phyloP scores from a whole-genome alignment of 2,329 filamentous ascomycete species.

The Aspergillus tanneri region DNA sequence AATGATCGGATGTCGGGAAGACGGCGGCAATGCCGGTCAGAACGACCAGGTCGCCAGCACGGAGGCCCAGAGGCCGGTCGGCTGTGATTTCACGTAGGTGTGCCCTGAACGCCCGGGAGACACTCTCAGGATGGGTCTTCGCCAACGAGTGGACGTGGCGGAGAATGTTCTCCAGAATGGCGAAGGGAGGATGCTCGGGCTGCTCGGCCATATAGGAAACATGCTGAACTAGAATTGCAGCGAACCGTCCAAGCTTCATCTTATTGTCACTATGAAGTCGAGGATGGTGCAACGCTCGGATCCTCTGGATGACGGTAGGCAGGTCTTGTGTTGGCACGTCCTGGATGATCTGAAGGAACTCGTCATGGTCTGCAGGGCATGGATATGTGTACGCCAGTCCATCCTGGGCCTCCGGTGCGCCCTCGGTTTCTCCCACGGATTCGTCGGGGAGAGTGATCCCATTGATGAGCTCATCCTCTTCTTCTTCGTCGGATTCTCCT shows the following conservation, averaged over 20 bases:
- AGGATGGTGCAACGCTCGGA: slow-evolving; percentile 88
- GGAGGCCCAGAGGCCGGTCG: slow-evolving; percentile 52
- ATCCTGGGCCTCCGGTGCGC: slow-evolving; percentile 41
- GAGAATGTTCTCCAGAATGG: slow-evolving; percentile 72
- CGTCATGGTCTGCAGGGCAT: slow-evolving; percentile 75
- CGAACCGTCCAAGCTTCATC: slow-evolving; percentile 65
- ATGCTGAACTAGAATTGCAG: slow-evolving; percentile 53
- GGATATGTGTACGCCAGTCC: slow-evolving; percentile 79
- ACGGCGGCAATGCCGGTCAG: slow-evolving; percentile 79
- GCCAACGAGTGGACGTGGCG: slow-evolving; percentile 91
- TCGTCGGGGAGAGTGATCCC: slow-evolving; percentile 55
- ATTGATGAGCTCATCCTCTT: slow-evolving; percentile 70
- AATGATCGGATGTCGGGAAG: slow-evolving; percentile 95
- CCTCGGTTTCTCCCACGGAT: slow-evolving; percentile 26
- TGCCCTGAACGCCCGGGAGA: slow-evolving; percentile 73
- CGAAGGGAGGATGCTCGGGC: slow-evolving; percentile 57
- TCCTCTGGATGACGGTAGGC: slow-evolving; percentile 79
- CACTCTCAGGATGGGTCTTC: slow-evolving; percentile 76
- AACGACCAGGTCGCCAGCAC: slow-evolving; percentile 74
- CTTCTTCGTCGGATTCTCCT: slow-evolving; percentile 53
- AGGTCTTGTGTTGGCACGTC: slow-evolving; percentile 64
- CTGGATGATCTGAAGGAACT: slow-evolving; percentile 66
- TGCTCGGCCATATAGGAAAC: slow-evolving; percentile 58
- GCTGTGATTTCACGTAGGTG: slow-evolving; percentile 61
- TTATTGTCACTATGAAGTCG: slow-evolving; percentile 85